Percentiles rank a stretch among this genome's conserved stretches.
Evolutionary conservation across 78 protist species (phyloP).

Genomic region (Creolimax fragrantissima): DNA sequence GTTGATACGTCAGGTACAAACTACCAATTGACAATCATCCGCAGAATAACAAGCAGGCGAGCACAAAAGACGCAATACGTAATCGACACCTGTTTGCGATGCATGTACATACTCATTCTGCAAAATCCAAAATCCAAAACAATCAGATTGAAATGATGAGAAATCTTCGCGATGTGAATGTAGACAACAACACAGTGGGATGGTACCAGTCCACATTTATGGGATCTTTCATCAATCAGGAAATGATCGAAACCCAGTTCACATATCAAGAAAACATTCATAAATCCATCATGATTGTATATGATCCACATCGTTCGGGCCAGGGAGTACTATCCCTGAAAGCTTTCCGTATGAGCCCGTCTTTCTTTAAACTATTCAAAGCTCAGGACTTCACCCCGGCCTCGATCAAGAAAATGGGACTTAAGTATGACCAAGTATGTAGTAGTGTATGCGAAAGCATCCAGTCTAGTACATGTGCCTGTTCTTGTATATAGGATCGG

Average conservation of each 20-base stretch:
- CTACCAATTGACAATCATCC: no score
- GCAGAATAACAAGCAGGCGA: no score
- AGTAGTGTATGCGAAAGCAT: no score
- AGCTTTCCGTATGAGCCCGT: conserved; percentile 57
- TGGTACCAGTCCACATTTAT: conserved; percentile 68
- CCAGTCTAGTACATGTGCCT: no score
- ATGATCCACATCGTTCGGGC: conserved; percentile 59
- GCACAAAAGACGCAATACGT: no score
- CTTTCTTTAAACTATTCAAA: conserved; percentile 53
- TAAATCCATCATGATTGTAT: not conserved
- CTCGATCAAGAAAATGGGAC: conserved; percentile 29
- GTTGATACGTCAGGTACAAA: no score
- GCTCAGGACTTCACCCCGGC: conserved; percentile 8
- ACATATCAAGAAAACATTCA: conserved; percentile 42
- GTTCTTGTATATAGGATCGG: no score
- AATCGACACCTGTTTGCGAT: no score
- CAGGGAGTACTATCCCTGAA: conserved; percentile 62
- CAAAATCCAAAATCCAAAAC: no score
- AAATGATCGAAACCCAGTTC: conserved; percentile 62
- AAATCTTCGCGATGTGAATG: conserved; percentile 62
- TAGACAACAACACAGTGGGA: conserved; percentile 66
- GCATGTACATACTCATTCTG: no score
- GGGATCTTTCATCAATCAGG: conserved; percentile 44
- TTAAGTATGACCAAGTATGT: conserved; percentile 23
- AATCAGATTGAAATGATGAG: conserved; percentile 56